Conservation (phyloP, 2,329 filamentous ascomycete genomes). For the Penicillium concentricum region DNA sequence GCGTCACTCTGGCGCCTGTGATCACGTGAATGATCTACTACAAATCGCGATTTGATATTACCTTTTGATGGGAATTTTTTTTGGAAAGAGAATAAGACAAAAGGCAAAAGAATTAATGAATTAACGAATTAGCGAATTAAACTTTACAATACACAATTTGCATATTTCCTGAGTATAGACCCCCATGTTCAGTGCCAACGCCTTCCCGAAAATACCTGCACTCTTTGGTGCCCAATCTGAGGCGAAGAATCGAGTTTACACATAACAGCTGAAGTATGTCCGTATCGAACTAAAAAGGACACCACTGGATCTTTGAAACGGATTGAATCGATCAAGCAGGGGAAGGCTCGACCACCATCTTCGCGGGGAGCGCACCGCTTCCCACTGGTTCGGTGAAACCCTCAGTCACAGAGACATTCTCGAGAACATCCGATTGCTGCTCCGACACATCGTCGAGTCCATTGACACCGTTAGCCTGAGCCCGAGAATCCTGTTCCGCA, state of each 20-base stretch:
- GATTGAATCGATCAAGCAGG: not conserved
- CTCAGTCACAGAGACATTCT: conserved; percentile 3
- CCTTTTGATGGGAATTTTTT: too few species aligned
- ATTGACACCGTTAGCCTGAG: not conserved
- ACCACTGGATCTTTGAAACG: not conserved
- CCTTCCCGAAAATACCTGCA: conserved; percentile 4
- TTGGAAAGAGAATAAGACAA: not conserved
- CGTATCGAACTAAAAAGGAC: conserved; percentile 4
- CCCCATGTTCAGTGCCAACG: conserved; percentile 4
- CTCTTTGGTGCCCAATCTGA: conserved; percentile 6
- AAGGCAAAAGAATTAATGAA: not conserved
- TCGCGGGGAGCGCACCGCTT: conserved; percentile 14
- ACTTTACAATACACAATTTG: conserved; percentile 12
- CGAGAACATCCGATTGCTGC: conserved; percentile 6
- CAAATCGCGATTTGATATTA: not conserved
- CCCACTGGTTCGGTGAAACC: conserved; percentile 7
- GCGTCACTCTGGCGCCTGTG: conserved; percentile 38
- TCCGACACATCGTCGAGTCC: conserved; percentile 3
- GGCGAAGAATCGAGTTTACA: conserved; percentile 6
- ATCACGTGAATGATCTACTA: conserved; percentile 25
- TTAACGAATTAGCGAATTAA: not conserved
- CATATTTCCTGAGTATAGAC: conserved; percentile 12
- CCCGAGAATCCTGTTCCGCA: conserved; percentile 36
- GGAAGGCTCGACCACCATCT: conserved; percentile 16
- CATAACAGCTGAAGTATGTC: conserved; percentile 12